Percentiles rank a stretch among this genome's conserved stretches.
phyloP scores from a whole-genome alignment of 208 protist genomes.

The Acanthamoeba quina region DNA sequence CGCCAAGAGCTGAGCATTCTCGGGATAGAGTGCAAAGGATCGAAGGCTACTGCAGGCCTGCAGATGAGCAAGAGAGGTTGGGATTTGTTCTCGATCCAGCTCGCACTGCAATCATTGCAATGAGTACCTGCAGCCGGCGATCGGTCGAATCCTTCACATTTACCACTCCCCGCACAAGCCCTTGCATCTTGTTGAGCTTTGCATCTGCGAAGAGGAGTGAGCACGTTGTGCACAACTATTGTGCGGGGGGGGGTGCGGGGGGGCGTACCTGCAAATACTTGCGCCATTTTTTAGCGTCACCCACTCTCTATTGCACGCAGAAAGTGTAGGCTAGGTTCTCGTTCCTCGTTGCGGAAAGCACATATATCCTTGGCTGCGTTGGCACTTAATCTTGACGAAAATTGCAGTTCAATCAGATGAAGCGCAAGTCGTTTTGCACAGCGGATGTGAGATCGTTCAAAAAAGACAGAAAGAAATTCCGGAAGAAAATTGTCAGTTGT shows the following conservation, averaged over 20 bases:
- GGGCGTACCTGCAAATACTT: conserved; percentile 1
- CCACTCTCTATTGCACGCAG: neutral
- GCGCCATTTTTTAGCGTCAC: neutral
- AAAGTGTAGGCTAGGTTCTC: neutral
- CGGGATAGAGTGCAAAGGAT: conserved; percentile 1
- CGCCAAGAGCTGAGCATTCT: neutral
- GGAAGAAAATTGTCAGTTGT: too few species aligned
- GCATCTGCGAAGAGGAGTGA: neutral
- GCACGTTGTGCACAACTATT: neutral
- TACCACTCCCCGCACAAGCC: neutral
- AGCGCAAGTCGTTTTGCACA: too few species aligned
- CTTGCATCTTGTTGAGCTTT: conserved; percentile 64
- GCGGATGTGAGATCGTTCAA: too few species aligned
- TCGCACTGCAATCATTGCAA: neutral
- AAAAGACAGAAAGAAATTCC: too few species aligned
- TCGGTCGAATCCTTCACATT: conserved; percentile 43
- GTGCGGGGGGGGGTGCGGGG: neutral
- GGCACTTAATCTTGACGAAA: too few species aligned
- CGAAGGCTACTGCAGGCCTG: conserved; percentile 36
- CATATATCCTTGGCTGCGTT: neutral
- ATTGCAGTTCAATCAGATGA: too few species aligned
- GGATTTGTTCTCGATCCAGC: neutral
- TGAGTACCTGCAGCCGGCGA: neutral
- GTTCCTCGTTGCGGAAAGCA: neutral
- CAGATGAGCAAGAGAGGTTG: neutral